Conservation (phyloP, 768 basidiomycete species). For the Termitomyces titanicus region DNA sequence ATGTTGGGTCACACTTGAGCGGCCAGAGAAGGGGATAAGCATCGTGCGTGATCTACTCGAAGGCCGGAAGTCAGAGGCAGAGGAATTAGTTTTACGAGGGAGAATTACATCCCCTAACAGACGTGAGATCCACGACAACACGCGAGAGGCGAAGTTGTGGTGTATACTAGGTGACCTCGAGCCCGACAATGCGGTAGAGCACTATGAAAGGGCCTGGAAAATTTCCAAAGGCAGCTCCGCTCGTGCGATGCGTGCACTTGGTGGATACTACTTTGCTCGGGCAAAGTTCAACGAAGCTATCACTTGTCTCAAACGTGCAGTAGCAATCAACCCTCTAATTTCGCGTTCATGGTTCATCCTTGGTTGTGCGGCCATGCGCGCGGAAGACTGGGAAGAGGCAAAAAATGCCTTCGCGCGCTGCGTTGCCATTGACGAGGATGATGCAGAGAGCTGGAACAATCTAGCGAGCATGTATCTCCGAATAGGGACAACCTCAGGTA, state of each 20-base stretch:
- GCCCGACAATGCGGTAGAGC: conserved; percentile 58
- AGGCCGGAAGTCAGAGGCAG: conserved; percentile 81
- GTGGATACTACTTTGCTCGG: conserved; percentile 74
- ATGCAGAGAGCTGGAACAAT: conserved; percentile 98
- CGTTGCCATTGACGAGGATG: conserved; percentile 91
- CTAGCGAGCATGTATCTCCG: conserved; percentile 92
- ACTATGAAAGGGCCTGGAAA: conserved; percentile 84
- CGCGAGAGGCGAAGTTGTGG: conserved; percentile 88
- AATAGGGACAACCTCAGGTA: conserved; percentile 43
- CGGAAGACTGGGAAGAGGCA: conserved; percentile 82
- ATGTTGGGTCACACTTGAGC: conserved; percentile 82
- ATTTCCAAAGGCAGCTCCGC: conserved; percentile 79
- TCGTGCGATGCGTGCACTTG: conserved; percentile 88
- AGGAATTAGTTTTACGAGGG: conserved; percentile 58
- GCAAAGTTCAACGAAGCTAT: conserved; percentile 63
- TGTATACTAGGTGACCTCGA: conserved; percentile 94
- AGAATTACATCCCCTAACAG: conserved; percentile 44
- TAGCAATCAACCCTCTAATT: conserved; percentile 84
- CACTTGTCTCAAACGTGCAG: conserved; percentile 65
- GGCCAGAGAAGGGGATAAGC: conserved; percentile 68
- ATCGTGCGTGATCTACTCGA: conserved; percentile 86
- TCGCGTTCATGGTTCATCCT: conserved; percentile 94
- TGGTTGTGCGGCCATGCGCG: conserved; percentile 85
- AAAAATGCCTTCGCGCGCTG: conserved; percentile 81
- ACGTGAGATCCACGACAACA: conserved; percentile 49